Evolutionary conservation across 495 filamentous ascomycete species (phyloP), one percentile per base, ranked within the genome.

Genomic region (Hypoxylon lienhwacheense): DNA sequence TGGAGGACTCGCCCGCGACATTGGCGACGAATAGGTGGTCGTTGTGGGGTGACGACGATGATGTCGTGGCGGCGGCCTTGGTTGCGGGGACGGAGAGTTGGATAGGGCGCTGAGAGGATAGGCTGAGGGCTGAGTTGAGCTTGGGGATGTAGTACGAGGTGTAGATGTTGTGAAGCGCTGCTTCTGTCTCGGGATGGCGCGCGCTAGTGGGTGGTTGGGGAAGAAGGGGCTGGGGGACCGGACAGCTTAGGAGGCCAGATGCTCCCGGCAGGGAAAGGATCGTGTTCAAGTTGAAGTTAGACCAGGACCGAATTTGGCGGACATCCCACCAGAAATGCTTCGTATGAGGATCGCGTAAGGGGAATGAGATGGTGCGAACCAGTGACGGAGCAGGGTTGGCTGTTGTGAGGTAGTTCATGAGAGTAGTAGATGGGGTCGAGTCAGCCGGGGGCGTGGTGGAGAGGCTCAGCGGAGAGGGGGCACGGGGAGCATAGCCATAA

Each of bases 281-380:
- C 42, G 85, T 85, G 35, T 71, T 64, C 17, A 89, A 70, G 43
- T 79, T 86, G 78, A 96, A 96, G 51, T 81, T 78, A 33, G 77
- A 77, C 91, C 91, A 97, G 55, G 82, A 78, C 37, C 87, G 84
- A 54, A 96, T 75, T 61, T 95, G 91, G 40, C 91, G 87, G 46
- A 96, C 80, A 56, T 97, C 91, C 88, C 88, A 97, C 91, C 91
- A 97, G 66, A 89, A 92, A 66, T 95, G 86, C 63, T 85, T 85
- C 64, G 87, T 83, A 60, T 85, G 68, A 33, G 85, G 85, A 29
- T 89, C 82, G 19, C 81, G 79, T 16, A 81, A 77, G 7, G 82
- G 77, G 66, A 87, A 82, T 57, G 84, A 89, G 61, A 91, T 81
- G 47, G 85, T 88, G 56, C 85, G 88, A 10, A 95, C 88, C n/a